phyloP scores from a whole-genome alignment of 345 rosid genomes.

The Hibiscus mutabilis region DNA sequence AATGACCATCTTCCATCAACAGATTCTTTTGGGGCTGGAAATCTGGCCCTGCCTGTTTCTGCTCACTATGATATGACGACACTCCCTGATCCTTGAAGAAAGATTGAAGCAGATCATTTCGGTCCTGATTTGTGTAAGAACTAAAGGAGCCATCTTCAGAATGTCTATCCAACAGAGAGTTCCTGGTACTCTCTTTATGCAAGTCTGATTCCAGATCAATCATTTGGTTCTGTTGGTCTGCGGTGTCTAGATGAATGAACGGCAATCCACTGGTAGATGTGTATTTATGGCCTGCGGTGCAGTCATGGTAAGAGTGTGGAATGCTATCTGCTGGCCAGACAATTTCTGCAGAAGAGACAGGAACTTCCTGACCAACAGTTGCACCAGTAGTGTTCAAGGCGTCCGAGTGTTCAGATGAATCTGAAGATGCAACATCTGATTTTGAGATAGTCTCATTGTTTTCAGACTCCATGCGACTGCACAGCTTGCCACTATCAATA shows the following conservation, averaged over 20 bases:
- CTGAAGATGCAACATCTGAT: conserved; percentile 34
- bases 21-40: conserved; percentile 46
- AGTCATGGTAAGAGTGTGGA: conserved; percentile 38
- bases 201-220: conserved; percentile 48
- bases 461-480: conserved; percentile 20
- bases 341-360: conserved; percentile 41
- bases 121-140: conserved; percentile 55
- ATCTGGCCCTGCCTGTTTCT: conserved; percentile 46
- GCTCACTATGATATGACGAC: conserved; percentile 42
- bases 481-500: not conserved
- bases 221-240: conserved; percentile 36
- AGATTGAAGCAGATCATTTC: conserved; percentile 81
- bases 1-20: conserved; percentile 42
- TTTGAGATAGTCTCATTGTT: conserved; percentile 30
- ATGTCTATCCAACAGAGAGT: conserved; percentile 45
- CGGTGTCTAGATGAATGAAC: conserved; percentile 36
- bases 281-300: conserved; percentile 34
- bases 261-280: conserved; percentile 41
- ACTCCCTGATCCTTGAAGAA: conserved; percentile 57
- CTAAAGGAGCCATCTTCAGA: conserved; percentile 41
- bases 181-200: conserved; percentile 33
- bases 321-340: conserved; percentile 48
- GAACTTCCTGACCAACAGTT: conserved; percentile 37
- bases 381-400: conserved; percentile 34
- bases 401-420: conserved; percentile 24